Base-by-base conservation (phyloP, 164 flowering plant species). In the Magnolia officinalis region DNA sequence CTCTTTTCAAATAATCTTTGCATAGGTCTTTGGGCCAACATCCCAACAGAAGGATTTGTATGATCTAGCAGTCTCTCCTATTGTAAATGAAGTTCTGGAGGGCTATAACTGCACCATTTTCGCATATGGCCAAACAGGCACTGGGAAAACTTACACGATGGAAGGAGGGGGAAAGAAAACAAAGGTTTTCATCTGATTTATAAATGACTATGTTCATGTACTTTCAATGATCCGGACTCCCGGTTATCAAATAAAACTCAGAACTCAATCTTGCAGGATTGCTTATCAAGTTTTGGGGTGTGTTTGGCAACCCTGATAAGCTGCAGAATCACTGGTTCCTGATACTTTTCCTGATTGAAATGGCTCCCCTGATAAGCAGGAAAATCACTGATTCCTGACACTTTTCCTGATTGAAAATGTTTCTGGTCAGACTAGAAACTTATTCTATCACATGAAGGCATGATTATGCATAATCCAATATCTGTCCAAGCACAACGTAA, bases 41-140 rank as follows among this genome's bases (percentile, higher is more conserved):
- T 90, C 95, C 70, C 81, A 88, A 82, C 97, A 92, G 74, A 88
- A 87, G 78, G 92, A 90, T 74, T 81, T 91, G 83, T 92, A 84
- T 81, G 86, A 89, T 72, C 86, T 84, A 75, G 88, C 92, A 45
- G 88, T 91, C 9, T 87, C 90, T 72, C 93, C 97, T 24, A 88
- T 92, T 75, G 97, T 92, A 6, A 77, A 85, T 86, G 97, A 92
- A 84, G 97, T 91, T 75, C 90, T 92, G 23, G 93, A 92, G 81
- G 95, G 97, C n/a, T 91, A 91, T 75, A 92, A 91, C 72, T 92
- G 97, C 81, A 92, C 97, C 5, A 89, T 92, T 72, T 92, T 92
- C 81, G 95, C 97, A 2, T 92, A 92, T 75, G 95, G 97, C 10
- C 97, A 91, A 80, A 92, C 95, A 8, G 97, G 95, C 63, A 91